A percentile compares a stretch with the other conserved stretches of the same genome.
These are phyloP conservation scores for Tricholoma furcatifolium DNA, from an alignment of 768 basidiomycete species.

Conservation along the genomic window DNA sequence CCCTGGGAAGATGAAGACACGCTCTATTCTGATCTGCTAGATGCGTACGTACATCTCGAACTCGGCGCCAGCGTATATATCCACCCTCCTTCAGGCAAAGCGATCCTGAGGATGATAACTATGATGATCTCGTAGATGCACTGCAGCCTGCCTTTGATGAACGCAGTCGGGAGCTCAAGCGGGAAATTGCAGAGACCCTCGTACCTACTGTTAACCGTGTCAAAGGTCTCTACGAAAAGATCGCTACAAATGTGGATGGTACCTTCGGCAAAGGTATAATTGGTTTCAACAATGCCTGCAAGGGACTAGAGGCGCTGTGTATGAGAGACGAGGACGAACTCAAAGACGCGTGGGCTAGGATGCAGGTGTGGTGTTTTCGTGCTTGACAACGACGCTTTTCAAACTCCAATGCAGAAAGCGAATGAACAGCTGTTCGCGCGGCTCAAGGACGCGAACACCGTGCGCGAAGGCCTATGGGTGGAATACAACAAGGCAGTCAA, in stretches of 20 bases:
- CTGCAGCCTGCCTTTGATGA: constrained; percentile 41
- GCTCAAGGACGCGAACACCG: constrained; percentile 47
- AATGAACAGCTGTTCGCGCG: constrained; percentile 40
- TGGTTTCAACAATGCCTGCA: constrained; percentile 54
- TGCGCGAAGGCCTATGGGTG: constrained; percentile 50
- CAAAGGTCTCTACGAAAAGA: constrained; percentile 33
- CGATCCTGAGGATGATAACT: constrained; percentile 27
- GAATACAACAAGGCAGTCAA: constrained; percentile 43
- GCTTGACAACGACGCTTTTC: constrained; percentile 2
- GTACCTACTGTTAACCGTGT: constrained; percentile 51
- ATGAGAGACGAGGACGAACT: constrained; percentile 44
- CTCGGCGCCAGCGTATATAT: constrained; percentile 11
- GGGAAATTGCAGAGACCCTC: constrained; percentile 40
- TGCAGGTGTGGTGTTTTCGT: constrained; percentile 38
- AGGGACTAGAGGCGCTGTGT: constrained; percentile 45
- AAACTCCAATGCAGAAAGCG: constrained; percentile 31
- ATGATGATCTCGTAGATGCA: constrained; percentile 36
- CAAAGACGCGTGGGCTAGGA: constrained; percentile 33
- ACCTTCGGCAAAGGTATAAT: constrained; percentile 43
- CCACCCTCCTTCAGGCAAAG: constrained; percentile 20
- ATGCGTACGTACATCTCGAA: constrained; percentile 28
- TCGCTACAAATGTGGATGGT: constrained; percentile 38
- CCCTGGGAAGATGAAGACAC: constrained; percentile 55
- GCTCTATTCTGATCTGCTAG: constrained; percentile 47
- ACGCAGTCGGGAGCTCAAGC: constrained; percentile 35